Percentiles rank a stretch among this genome's conserved stretches.
Conservation (phyloP, 2,329 filamentous ascomycete genomes). For the Arthrinium phaeospermum region DNA sequence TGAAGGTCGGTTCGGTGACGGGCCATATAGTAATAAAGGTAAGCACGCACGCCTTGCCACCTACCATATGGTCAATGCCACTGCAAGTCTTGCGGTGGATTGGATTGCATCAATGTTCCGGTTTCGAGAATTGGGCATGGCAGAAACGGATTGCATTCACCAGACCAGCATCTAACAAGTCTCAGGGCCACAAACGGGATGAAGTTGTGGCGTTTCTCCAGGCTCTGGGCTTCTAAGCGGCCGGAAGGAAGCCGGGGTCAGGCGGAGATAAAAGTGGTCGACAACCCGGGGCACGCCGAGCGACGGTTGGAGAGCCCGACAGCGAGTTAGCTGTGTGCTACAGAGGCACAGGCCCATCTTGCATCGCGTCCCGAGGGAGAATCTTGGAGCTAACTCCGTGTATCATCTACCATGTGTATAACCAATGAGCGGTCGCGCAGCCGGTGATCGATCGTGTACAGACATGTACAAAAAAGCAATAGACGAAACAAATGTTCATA, state of each 20-base stretch:
- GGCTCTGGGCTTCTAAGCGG: constrained; percentile 34
- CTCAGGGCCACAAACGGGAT: constrained; percentile 31
- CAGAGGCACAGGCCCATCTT: not conserved
- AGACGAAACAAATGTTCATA: constrained; percentile 1
- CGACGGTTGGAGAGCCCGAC: not conserved
- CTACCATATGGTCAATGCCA: not conserved
- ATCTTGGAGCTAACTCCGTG: constrained; percentile 6
- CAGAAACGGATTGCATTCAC: not conserved
- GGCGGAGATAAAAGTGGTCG: not conserved
- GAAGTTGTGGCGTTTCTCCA: constrained; percentile 33
- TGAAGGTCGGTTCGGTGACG: constrained; percentile 65
- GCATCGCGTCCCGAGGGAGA: not conserved
- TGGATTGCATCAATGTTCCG: not conserved
- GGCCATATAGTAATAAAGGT: constrained; percentile 79
- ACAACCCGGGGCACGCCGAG: not conserved
- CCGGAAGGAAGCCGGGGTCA: not conserved
- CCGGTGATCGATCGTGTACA: not conserved
- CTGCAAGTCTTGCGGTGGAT: not conserved
- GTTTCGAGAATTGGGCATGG: not conserved
- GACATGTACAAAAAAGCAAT: constrained; percentile 19
- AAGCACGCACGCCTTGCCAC: constrained; percentile 30
- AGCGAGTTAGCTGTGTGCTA: constrained; percentile 4
- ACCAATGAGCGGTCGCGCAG: not conserved
- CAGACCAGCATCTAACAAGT: constrained; percentile 10
- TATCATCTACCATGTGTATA: constrained; percentile 8